These are phyloP conservation scores for Tylopilus sp. DNA, from an alignment of 1,284 basidiomycete genomes.

Conservation along the genomic window DNA sequence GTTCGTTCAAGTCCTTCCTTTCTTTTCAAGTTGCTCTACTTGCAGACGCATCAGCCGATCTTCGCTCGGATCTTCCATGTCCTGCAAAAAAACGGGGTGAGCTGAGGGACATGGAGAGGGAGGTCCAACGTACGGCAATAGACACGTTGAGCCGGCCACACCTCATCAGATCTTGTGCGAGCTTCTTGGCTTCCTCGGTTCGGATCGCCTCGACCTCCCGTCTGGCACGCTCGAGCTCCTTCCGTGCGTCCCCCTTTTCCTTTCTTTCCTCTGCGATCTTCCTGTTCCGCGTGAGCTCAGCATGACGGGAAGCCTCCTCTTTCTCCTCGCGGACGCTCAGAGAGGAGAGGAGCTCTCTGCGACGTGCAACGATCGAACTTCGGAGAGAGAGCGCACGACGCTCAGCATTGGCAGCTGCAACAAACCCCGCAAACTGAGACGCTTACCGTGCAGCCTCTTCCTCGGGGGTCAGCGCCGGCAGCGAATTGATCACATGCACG, in stretches of 20 bases:
- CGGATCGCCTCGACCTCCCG: slow-evolving; percentile 88
- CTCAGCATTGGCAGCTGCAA: slow-evolving; percentile 74
- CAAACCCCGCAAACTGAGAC: slow-evolving; percentile 64
- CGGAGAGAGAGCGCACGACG: slow-evolving; percentile 83
- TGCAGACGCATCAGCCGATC: slow-evolving; percentile 92
- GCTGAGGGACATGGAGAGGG: too few species aligned
- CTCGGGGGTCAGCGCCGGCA: slow-evolving; percentile 49
- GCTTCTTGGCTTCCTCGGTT: slow-evolving; percentile 90
- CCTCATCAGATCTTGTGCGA: slow-evolving; percentile 89
- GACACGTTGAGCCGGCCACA: slow-evolving; percentile 90
- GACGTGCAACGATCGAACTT: slow-evolving; percentile 86
- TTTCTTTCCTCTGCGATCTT: slow-evolving; percentile 81
- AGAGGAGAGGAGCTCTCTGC: slow-evolving; percentile 89
- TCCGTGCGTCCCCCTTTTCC: slow-evolving; percentile 76
- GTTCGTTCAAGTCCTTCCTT: slow-evolving; percentile 90
- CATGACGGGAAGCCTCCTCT: slow-evolving; percentile 87
- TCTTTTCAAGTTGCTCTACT: slow-evolving; percentile 96
- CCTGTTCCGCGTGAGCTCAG: slow-evolving; percentile 76
- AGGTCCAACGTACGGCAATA: slow-evolving; percentile 69
- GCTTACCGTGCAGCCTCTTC: slow-evolving; percentile 69
- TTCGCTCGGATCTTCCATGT: slow-evolving; percentile 88
- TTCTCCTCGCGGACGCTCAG: slow-evolving; percentile 90
- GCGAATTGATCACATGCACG: slow-evolving; percentile 62
- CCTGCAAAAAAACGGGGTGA: slow-evolving; percentile 45
- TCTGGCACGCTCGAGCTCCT: slow-evolving; percentile 84